Conservation (phyloP, 2,329 filamentous ascomycete genomes). For the Fusarium staphyleae region DNA sequence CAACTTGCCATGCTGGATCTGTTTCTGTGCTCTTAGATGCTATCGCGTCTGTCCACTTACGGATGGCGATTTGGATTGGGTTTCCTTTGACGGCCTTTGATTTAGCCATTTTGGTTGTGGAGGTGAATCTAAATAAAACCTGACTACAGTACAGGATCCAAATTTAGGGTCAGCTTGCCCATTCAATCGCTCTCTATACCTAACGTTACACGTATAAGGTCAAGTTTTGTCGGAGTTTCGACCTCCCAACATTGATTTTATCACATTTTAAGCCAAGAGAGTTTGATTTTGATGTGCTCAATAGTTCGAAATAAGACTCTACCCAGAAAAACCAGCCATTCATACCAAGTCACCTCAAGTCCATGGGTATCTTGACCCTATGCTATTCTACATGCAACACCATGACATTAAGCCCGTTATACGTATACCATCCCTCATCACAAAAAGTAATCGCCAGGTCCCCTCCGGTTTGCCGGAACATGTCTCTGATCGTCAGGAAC, state of each 20-base stretch:
- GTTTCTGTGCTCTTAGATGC: neutral
- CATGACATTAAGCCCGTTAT: conserved; percentile 39
- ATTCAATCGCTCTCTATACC: no score
- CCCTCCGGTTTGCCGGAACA: conserved; percentile 74
- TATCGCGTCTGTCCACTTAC: conserved; percentile 40
- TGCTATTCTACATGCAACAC: conserved; percentile 52
- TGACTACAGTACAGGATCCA: neutral
- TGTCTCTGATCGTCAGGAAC: conserved; percentile 87
- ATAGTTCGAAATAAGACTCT: conserved; percentile 36
- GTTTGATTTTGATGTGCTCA: conserved; percentile 7
- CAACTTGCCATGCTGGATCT: conserved; percentile 28
- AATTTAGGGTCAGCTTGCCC: no score
- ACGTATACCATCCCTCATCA: conserved; percentile 47
- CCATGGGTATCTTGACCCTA: conserved; percentile 53
- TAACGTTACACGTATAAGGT: no score
- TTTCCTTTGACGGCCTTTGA: conserved; percentile 33
- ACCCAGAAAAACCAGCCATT: conserved; percentile 37
- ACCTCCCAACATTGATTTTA: no score
- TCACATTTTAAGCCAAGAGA: neutral
- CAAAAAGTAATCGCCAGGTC: conserved; percentile 75
- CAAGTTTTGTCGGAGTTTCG: no score
- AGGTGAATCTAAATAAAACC: conserved; percentile 8
- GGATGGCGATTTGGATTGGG: conserved; percentile 46
- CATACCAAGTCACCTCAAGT: conserved; percentile 44
- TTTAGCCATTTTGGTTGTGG: conserved; percentile 39